phyloP scores from a whole-genome alignment of 441 rosid genomes.

The Capsella rubella region DNA sequence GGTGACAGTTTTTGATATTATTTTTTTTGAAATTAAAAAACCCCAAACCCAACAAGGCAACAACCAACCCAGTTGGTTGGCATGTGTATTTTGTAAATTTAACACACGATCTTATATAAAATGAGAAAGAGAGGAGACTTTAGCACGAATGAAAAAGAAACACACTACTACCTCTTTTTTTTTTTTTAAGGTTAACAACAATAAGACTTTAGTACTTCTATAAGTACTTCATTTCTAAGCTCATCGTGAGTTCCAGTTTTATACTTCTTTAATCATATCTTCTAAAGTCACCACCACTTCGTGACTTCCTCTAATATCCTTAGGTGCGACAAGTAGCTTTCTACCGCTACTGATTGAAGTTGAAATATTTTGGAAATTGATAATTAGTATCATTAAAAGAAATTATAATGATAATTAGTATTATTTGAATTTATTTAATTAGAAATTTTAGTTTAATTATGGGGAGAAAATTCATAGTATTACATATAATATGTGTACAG shows the following conservation, averaged over 20 bases:
- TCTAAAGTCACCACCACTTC: conserved; percentile 26
- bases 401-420: too few species aligned
- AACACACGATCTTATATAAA: not conserved
- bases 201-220: conserved; percentile 27
- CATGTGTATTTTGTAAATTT: not conserved
- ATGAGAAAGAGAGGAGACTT: conserved; percentile 27
- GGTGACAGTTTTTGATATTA: not conserved
- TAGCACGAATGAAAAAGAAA: conserved; percentile 36
- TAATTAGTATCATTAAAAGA: too few species aligned
- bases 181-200: not conserved
- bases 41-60: not conserved
- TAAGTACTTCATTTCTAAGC: conserved; percentile 10
- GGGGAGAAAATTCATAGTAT: too few species aligned
- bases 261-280: conserved; percentile 20
- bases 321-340: not conserved
- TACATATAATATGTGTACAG: too few species aligned
- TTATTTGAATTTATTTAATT: too few species aligned
- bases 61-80: not conserved
- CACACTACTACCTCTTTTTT: not conserved
- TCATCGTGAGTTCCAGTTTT: conserved; percentile 41
- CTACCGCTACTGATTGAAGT: not conserved
- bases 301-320: conserved; percentile 37
- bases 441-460: too few species aligned
- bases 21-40: not conserved
- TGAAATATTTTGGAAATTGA: not conserved